phyloP scores from a whole-genome alignment of 208 protist genomes.

The Jaenimonas drosophilae region DNA sequence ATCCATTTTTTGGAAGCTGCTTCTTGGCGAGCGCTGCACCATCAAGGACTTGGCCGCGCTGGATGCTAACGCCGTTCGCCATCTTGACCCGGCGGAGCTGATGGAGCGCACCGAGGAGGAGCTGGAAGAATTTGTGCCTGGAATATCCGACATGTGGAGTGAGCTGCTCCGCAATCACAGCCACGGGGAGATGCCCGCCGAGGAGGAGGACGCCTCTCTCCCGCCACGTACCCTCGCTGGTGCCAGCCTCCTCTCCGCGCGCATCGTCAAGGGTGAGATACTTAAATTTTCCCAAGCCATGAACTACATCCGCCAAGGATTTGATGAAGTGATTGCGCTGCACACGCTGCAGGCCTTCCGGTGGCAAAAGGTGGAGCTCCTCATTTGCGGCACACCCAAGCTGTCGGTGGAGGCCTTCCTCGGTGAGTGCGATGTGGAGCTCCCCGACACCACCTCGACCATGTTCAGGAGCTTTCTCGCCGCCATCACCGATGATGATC shows the following conservation, averaged over 20 bases:
- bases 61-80: conserved; percentile 43
- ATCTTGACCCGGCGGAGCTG: conserved; percentile 45
- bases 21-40: conserved; percentile 60
- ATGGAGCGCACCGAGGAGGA: conserved; percentile 61
- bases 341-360: conserved; percentile 79
- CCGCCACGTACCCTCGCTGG: conserved; percentile 32
- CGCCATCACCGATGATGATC: conserved; percentile 78
- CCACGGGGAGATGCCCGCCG: conserved; percentile 15
- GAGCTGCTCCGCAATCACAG: conserved; percentile 27
- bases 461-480: conserved; percentile 74
- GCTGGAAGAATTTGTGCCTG: conserved; percentile 76
- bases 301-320: conserved; percentile 64
- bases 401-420: conserved; percentile 70
- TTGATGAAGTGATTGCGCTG: conserved; percentile 69
- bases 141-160: conserved; percentile 39
- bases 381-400: conserved; percentile 71
- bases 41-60: conserved; percentile 48
- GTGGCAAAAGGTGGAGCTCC: conserved; percentile 75
- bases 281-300: conserved; percentile 56
- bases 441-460: conserved; percentile 26
- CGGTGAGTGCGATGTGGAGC: conserved; percentile 61
- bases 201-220: conserved; percentile 11
- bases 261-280: conserved; percentile 53
- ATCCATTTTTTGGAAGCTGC: conserved; percentile 88
- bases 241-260: conserved; percentile 43